These are phyloP conservation scores for Pleurotus salmoneostramineus DNA, from an alignment of 768 basidiomycete genomes.

Conservation along the genomic window DNA sequence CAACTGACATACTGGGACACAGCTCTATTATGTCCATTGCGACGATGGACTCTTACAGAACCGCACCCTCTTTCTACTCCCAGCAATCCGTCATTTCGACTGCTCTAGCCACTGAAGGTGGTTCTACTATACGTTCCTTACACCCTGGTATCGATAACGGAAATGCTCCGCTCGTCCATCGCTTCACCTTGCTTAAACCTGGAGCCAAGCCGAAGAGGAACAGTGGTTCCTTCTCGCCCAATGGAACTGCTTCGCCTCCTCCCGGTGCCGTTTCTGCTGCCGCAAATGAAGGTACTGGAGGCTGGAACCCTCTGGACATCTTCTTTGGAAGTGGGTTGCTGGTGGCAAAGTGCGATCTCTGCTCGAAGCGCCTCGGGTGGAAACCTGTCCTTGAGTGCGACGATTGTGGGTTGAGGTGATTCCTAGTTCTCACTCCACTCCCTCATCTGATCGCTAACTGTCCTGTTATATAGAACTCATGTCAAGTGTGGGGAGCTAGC, in stretches of 20 bases:
- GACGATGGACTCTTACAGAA: conserved; percentile 61
- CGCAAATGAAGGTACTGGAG: conserved; percentile 23
- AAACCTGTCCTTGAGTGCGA: conserved; percentile 86
- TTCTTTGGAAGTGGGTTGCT: conserved; percentile 73
- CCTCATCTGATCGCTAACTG: conserved; percentile 10
- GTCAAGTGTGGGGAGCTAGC: conserved; percentile 84
- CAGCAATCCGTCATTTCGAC: conserved; percentile 40
- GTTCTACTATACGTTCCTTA: conserved; percentile 58
- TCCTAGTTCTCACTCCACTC: background rate
- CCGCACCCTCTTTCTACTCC: conserved; percentile 39
- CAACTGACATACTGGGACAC: conserved; percentile 19
- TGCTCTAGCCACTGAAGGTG: conserved; percentile 72
- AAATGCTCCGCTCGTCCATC: conserved; percentile 60
- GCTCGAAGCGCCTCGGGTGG: conserved; percentile 79
- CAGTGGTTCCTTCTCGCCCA: conserved; percentile 30
- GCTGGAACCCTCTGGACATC: conserved; percentile 78
- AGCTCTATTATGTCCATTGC: conserved; percentile 51
- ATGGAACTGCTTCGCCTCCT: conserved; percentile 10
- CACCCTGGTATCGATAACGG: conserved; percentile 22
- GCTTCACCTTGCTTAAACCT: conserved; percentile 84
- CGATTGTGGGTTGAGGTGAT: conserved; percentile 78
- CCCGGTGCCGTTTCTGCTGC: background rate
- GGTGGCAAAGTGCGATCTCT: conserved; percentile 79
- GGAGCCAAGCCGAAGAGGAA: conserved; percentile 54
- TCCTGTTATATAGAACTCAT: conserved; percentile 54